These are phyloP conservation scores for Candida ovalis DNA, from an alignment of 805 yeast genomes.

Conservation along the genomic window DNA sequence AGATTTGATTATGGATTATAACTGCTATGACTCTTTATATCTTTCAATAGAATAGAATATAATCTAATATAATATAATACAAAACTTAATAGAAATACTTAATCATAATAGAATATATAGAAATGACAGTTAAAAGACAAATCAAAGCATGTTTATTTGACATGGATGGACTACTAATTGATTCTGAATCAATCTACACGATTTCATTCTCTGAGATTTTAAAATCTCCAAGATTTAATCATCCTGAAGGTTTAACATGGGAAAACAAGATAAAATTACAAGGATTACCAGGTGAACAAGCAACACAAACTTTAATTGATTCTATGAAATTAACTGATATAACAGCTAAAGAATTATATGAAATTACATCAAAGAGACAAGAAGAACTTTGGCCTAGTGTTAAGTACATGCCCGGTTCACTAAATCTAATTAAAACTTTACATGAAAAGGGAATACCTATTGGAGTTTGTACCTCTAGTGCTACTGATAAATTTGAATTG, in stretches of 20 bases:
- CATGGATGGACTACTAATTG: slow-evolving; percentile 93
- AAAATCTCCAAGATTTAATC: slow-evolving; percentile 46
- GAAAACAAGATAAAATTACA: slow-evolving; percentile 82
- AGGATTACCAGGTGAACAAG: slow-evolving; percentile 85
- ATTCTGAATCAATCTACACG: slow-evolving; percentile 91
- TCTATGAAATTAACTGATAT: slow-evolving; percentile 60
- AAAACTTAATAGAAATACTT: neutral
- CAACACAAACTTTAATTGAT: slow-evolving; percentile 61
- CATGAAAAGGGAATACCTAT: slow-evolving; percentile 59
- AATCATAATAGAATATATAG: neutral
- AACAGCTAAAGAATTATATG: slow-evolving; percentile 61
- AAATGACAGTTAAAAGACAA: slow-evolving; percentile 6
- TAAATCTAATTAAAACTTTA: slow-evolving; percentile 57
- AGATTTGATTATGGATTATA: too few species aligned
- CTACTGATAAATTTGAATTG: slow-evolving; percentile 50
- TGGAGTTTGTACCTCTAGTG: slow-evolving; percentile 89
- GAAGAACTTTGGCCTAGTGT: slow-evolving; percentile 57
- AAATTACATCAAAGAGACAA: slow-evolving; percentile 51
- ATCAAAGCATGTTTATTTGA: slow-evolving; percentile 42
- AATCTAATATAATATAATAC: neutral
- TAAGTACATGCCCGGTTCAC: slow-evolving; percentile 79
- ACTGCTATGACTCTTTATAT: too few species aligned
- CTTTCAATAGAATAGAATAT: too few species aligned
- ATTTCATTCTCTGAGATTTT: slow-evolving; percentile 66
- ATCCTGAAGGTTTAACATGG: slow-evolving; percentile 78